phyloP scores from a whole-genome alignment of 2,329 filamentous ascomycete species.

The Fusarium sp. region DNA sequence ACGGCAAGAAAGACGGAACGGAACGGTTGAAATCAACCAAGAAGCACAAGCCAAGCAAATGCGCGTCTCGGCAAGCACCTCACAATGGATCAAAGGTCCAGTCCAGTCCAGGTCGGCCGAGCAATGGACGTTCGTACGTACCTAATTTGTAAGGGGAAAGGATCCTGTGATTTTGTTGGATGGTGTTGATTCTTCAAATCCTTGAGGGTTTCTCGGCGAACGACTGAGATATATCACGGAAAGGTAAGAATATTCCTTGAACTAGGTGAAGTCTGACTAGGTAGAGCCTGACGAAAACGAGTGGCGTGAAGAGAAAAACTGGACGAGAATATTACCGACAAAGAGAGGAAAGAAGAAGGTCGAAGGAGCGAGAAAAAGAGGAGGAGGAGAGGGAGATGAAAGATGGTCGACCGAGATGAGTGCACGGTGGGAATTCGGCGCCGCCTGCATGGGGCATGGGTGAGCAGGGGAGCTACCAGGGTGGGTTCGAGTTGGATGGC shows the following conservation, averaged over 20 bases:
- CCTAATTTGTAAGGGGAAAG: constrained; percentile 39
- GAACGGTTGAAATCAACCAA: constrained; percentile 32
- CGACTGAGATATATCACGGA: constrained; percentile 30
- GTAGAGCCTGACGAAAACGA: constrained; percentile 54
- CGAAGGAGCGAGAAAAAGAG: constrained; percentile 44
- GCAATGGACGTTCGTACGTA: constrained; percentile 39
- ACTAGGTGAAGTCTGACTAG: constrained; percentile 44
- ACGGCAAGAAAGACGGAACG: constrained; percentile 24
- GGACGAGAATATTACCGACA: constrained; percentile 47
- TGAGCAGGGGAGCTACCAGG: constrained; percentile 13
- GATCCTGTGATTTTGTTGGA: constrained; percentile 35
- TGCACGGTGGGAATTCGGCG: constrained; percentile 44
- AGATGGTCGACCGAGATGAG: constrained; percentile 47
- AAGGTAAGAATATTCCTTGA: constrained; percentile 39
- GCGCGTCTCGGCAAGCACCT: constrained; percentile 37
- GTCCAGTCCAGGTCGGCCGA: constrained; percentile 17
- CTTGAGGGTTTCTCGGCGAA: constrained; percentile 44
- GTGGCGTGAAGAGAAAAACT: constrained; percentile 54
- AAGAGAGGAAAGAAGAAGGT: constrained; percentile 44
- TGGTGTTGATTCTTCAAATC: constrained; percentile 33
- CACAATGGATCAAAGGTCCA: background rate
- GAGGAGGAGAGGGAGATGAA: constrained; percentile 43
- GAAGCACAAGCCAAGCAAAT: constrained; percentile 40
- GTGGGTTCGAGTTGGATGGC: constrained; percentile 32
- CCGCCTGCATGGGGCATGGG: constrained; percentile 32